Evolutionary conservation across 2,329 filamentous ascomycete species (phyloP), one percentile per base, ranked within the genome.

Genomic region (Phyllosticta citribraziliensis): DNA sequence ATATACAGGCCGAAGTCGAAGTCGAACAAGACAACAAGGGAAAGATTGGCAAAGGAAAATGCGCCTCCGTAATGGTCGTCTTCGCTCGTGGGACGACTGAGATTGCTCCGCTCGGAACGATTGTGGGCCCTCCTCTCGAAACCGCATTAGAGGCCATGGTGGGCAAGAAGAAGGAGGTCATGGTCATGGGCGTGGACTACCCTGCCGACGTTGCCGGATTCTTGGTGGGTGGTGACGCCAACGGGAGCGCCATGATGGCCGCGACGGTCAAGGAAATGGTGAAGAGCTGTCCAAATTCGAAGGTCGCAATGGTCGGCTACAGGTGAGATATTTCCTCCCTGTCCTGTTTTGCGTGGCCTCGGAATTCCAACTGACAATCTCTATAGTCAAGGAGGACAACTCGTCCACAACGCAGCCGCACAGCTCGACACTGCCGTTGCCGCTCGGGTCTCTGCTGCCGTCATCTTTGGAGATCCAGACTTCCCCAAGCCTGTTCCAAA

Each of bases 11-110:
- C 40, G 40, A 47, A n/a, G 6, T n/a, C 40, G 40, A 47, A n/a
- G 6, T n/a, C 14, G 40, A 47, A 47, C 6, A 8, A 47, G 40
- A 47, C 40, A n/a, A n/a, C 40, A 47, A 19, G 14, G 40, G 40
- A 3, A 14, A 17, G 4, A 47, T 47, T n/a, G 17, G 40, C 17
- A 30, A 30, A 30, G 40, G 40, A 4, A 47, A 47, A n/a, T 47
- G 40, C 40, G 40, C 40, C 8, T 47, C 72, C 33, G 74, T 81
- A 63, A 83, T 80, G 9, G 70, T 84, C 59, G 78, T 84, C 64
- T 84, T 80, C 65, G 81, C 82, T n/a, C 76, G 82, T 14, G 82
- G 82, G 8, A 83, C 81, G 3, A 78, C 75, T 3, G 80, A 84
- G 69, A 50, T 64, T 0, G 80, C 80, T 30, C 83, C 82, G 64